Evolutionary conservation across 2,329 filamentous ascomycete species (phyloP), one percentile per base, ranked within the genome.

Genomic region (Ophiostoma piceae): DNA sequence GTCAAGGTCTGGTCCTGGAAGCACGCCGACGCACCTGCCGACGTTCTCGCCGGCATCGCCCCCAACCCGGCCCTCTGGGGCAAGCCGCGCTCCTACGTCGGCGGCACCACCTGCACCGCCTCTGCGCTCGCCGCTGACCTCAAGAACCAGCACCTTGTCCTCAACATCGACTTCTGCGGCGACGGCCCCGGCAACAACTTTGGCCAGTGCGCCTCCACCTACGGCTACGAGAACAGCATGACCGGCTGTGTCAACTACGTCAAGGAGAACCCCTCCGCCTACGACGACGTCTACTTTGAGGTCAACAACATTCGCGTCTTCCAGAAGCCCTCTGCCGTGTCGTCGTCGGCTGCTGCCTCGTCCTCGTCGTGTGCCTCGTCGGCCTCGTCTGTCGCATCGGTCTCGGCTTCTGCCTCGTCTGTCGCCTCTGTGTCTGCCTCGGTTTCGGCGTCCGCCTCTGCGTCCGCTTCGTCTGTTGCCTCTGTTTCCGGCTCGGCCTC

Each of bases 81-180:
- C 6, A 81, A 77, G 3, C 90, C 92, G 0, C 77, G 83, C 2
- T 87, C 89, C 14, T 80, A 82, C 26, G 89, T 92, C 1, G 86
- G 87, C 19, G 82, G 80, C 67, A 73, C 74, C 69, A 75, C 75
- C 54, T 96, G 92, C 79, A 81, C 92, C 73, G 35, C 51, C 66
- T 7, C 87, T 92, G 73, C 80, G 2, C 35, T 35, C 35, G 35
- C 86, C 72, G 77, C 77, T 1, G 83, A 85, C 75, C 90, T 95
- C 78, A 80, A 80, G 72, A 81, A 88, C 75, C 85, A 94, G 81
- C 85, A 88, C 74, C 85, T 96, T 71, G 87, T 92, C 69, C 85
- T 93, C 74, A 87, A 92, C 80, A 91, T 91, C 64, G 78, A 88
- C 39, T 90, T 94, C 77, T 94, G 91, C 77, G 91, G 91, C 22